phyloP scores from a whole-genome alignment of 2,329 filamentous ascomycete species.

The Onygenales sp. region DNA sequence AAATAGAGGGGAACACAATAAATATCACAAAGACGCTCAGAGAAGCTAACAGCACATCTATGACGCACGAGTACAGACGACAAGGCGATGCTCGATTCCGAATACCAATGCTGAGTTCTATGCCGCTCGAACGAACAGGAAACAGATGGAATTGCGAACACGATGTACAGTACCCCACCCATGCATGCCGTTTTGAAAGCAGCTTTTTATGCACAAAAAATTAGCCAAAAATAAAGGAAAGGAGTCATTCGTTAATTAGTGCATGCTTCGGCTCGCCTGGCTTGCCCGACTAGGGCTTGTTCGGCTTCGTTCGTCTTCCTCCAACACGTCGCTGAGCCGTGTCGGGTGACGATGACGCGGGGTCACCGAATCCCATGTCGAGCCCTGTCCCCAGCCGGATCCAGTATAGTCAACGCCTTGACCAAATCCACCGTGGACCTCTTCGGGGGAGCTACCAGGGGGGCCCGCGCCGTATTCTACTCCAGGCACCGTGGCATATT shows the following conservation, averaged over 20 bases:
- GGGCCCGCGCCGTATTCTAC: constrained; percentile 18
- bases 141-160: no score
- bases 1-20: background rate
- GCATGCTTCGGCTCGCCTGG: constrained; percentile 39
- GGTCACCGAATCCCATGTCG: constrained; percentile 66
- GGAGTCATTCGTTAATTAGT: constrained; percentile 30
- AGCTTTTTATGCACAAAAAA: background rate
- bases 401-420: constrained; percentile 55
- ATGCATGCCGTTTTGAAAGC: background rate
- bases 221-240: background rate
- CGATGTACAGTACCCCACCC: background rate
- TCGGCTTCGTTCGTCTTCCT: constrained; percentile 68
- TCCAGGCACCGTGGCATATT: constrained; percentile 30
- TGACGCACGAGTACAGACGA: background rate
- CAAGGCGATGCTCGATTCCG: background rate
- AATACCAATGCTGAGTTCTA: background rate
- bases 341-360: constrained; percentile 76
- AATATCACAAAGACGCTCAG: background rate
- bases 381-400: constrained; percentile 53
- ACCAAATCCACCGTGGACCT: constrained; percentile 21
- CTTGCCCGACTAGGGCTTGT: constrained; percentile 61
- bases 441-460: constrained; percentile 16
- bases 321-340: constrained; percentile 75
- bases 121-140: no score
- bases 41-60: background rate